phyloP scores from a whole-genome alignment of 805 yeast genomes.

The Cyberlindnera meyerae region DNA sequence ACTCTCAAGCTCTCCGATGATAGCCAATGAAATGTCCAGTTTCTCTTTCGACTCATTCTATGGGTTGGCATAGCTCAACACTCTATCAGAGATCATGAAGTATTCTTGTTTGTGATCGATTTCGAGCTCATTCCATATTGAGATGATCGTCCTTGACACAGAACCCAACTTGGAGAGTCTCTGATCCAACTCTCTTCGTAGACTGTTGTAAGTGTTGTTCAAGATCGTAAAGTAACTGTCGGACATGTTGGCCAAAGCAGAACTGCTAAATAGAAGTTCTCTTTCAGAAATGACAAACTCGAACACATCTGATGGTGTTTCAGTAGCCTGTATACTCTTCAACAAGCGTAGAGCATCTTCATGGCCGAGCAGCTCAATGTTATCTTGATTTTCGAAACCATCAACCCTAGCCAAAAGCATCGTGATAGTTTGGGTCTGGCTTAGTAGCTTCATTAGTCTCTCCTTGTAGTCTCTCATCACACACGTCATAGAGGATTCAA shows the following conservation, averaged over 20 bases:
- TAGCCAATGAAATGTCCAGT: constrained; percentile 12
- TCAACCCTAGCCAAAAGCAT: constrained; percentile 9
- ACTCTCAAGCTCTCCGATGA: constrained; percentile 10
- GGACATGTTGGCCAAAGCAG: constrained; percentile 22
- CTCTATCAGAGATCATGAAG: constrained; percentile 17
- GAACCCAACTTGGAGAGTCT: constrained; percentile 13
- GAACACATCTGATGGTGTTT: constrained; percentile 15
- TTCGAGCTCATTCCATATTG: constrained; percentile 22
- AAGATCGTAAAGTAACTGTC: constrained; percentile 10
- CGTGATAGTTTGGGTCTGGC: constrained; percentile 5
- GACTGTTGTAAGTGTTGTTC: constrained; percentile 4
- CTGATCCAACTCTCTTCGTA: constrained; percentile 17
- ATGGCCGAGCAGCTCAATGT: constrained; percentile 17
- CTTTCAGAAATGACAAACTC: constrained; percentile 18
- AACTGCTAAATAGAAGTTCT: constrained; percentile 18
- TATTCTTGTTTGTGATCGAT: constrained; percentile 19
- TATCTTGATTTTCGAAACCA: constrained; percentile 2
- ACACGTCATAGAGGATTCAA: constrained; percentile 28
- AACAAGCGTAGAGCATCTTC: constrained; percentile 7
- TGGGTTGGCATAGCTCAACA: constrained; percentile 8
- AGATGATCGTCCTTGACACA: constrained; percentile 13
- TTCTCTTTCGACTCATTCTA: background rate
- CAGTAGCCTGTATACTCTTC: constrained; percentile 5
- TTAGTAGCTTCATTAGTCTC: constrained; percentile 23
- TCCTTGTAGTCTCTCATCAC: constrained; percentile 30